Base-by-base conservation (phyloP, 129 eudicot species). In the Lactuca sativa region DNA sequence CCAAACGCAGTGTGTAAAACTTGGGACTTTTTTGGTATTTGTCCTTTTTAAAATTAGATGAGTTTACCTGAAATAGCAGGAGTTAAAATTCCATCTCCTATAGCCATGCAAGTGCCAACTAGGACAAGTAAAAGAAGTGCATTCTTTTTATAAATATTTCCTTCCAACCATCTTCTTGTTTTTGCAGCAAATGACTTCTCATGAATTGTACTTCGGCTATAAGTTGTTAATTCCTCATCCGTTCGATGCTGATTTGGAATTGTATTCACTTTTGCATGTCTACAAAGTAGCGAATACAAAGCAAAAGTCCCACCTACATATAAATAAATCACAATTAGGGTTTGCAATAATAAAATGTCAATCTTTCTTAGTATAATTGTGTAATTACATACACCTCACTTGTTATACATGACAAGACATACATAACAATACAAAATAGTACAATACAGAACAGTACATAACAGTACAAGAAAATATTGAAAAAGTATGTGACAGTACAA, bases 11-110 rank as follows among this genome's bases (percentile, higher is more conserved):
- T 25, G 30, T 25, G 30, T 25, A 25, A 25, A 25, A 25, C 30
- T 25, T 25, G 30, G 30, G 30, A 25, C 30, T 25, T 25, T 25
- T 25, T 25, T 25, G 1, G 30, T 25, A 25, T 25, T 25, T 25
- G 30, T 3, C 5, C 6, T 36, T 36, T 36, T 36, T 4, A 54
- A 51, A 57, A 9, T 31, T 17, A 62, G 62, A 31, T 8, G 47
- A 33, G 71, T 59, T 67, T 75, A 92, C 98, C 98, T 69, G 98
- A 92, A 64, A 92, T 92, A 69, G 96, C 98, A 18, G 98, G 98
- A 76, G 98, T 92, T 57, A 92, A 82, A 75, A 92, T 89, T 59
- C 98, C 98, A 69, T 92, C 98, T 31, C 98, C 98, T 51, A 92
- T 75, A 0, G 89, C 92, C 92, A 86, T 92, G 83, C 98, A 92